A percentile compares a stretch with the other conserved stretches of the same genome.
Conservation (phyloP, 495 filamentous ascomycete genomes). For the Bryoglossum gracile region DNA sequence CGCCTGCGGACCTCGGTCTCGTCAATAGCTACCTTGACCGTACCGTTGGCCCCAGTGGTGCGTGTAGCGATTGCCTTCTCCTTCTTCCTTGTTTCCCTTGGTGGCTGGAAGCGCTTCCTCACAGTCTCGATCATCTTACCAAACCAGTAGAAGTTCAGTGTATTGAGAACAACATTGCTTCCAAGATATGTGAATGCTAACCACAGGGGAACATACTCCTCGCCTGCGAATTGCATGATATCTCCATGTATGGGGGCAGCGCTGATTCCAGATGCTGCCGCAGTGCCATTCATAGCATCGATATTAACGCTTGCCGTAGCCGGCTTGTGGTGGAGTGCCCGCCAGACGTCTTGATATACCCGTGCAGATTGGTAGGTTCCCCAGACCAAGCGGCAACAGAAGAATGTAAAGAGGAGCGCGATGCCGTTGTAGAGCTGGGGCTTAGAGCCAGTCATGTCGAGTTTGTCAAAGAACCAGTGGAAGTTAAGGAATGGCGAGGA, state of each 20-base stretch:
- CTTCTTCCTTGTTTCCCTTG: conserved; percentile 31
- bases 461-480: conserved; percentile 99
- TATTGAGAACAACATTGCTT: conserved; percentile 74
- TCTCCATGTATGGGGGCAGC: conserved; percentile 25
- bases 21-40: conserved; percentile 22
- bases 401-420: conserved; percentile 65
- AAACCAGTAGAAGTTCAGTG: conserved; percentile 94
- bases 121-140: conserved; percentile 93
- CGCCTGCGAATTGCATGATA: conserved; percentile 38
- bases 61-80: conserved; percentile 24
- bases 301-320: conserved; percentile 25
- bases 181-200: conserved; percentile 67
- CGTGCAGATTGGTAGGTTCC: conserved; percentile 73
- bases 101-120: conserved; percentile 76
- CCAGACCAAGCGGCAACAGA: conserved; percentile 84
- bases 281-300: conserved; percentile 27
- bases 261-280: conserved; percentile 28
- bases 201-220: conserved; percentile 65
- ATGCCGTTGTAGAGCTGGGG: conserved; percentile 85
- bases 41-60: conserved; percentile 25
- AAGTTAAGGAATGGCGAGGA: conserved; percentile 91
- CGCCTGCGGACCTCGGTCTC: conserved; percentile 27
- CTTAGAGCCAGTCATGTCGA: conserved; percentile 79
- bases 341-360: conserved; percentile 77
- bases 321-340: conserved; percentile 42